Conservation (phyloP, 345 rosid species). For the Melaleuca alternifolia region DNA sequence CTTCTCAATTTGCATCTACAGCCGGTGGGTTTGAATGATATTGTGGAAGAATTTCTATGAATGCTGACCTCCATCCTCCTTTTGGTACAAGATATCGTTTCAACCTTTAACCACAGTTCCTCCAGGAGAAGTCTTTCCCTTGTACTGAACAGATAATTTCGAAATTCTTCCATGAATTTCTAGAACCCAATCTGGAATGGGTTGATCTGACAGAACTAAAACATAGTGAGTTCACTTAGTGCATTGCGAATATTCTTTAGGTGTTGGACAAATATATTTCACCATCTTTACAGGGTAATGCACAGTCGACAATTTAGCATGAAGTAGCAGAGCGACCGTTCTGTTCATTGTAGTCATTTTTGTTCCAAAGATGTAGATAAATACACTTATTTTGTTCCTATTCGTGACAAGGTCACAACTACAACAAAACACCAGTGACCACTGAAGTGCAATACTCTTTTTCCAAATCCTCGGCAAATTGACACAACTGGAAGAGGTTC, state of each 20-base stretch:
- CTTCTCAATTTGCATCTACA: background rate
- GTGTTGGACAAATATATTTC: background rate
- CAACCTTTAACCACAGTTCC: background rate
- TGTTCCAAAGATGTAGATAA: background rate
- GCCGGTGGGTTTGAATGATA: background rate
- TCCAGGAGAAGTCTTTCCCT: background rate
- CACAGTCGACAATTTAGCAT: background rate
- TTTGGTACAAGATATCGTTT: background rate
- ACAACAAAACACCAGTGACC: background rate
- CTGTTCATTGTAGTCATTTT: background rate
- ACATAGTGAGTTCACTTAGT: background rate
- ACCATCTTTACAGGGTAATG: background rate
- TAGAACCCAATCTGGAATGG: background rate
- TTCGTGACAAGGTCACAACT: background rate
- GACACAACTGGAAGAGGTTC: background rate
- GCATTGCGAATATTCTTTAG: background rate
- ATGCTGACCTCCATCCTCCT: background rate
- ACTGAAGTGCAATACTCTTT: background rate
- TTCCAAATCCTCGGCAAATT: background rate
- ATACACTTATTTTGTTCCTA: background rate
- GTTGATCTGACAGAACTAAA: background rate
- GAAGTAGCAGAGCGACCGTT: background rate
- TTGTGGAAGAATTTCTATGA: background rate
- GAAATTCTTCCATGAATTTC: background rate
- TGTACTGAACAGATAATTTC: background rate